These are phyloP conservation scores for Diaporthe humulicola DNA, from an alignment of 2,329 filamentous ascomycete genomes.

Conservation along the genomic window DNA sequence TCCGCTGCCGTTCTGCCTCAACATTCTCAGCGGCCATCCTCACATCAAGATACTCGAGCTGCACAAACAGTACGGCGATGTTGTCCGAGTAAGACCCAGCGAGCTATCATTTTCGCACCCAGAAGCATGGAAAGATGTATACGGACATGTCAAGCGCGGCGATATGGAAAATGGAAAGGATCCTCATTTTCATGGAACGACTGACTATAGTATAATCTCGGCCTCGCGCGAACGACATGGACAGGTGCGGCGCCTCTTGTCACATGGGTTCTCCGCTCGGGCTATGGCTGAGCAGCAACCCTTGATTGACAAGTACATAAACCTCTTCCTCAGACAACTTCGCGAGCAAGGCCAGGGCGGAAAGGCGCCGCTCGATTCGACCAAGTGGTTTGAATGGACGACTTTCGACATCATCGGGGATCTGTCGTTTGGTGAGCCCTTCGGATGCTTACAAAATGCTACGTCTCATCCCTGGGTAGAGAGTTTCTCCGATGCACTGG, in stretches of 20 bases:
- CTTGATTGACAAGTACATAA: neutral
- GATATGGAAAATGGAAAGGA: neutral
- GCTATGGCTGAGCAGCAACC: neutral
- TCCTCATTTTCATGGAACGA: neutral
- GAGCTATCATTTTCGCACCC: neutral
- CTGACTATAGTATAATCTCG: neutral
- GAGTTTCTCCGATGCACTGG: neutral
- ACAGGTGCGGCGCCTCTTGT: neutral
- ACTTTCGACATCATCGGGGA: neutral
- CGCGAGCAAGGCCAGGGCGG: neutral
- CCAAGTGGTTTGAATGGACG: neutral
- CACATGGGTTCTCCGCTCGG: neutral
- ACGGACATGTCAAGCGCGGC: neutral
- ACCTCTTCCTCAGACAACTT: neutral
- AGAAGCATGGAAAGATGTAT: neutral
- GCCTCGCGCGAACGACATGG: neutral
- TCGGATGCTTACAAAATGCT: neutral
- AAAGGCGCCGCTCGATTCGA: neutral
- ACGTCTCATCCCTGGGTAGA: neutral
- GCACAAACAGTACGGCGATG: neutral
- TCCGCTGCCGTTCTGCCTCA: neutral
- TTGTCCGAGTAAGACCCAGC: neutral
- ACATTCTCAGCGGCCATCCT: neutral
- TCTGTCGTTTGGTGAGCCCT: neutral
- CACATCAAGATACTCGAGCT: neutral